A percentile compares a stretch with the other conserved stretches of the same genome.
Evolutionary conservation across 805 yeast species (phyloP).

Genomic region (Sugiyamaella qingdaonensis): DNA sequence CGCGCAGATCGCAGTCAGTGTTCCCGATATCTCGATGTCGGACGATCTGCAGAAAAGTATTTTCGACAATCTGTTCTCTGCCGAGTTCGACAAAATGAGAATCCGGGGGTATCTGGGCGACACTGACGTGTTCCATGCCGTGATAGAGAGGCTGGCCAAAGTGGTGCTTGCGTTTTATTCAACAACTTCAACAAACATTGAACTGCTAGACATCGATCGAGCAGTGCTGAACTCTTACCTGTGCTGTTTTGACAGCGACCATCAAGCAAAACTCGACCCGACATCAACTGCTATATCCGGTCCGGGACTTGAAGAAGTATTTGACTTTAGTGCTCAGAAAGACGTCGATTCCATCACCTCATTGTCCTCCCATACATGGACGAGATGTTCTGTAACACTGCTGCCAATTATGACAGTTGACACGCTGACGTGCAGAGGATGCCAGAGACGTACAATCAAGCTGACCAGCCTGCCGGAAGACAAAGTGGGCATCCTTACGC

Average conservation of each 20-base stretch:
- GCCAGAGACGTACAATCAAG: constrained; percentile 21
- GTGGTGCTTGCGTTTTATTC: not conserved
- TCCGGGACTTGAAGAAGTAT: constrained; percentile 19
- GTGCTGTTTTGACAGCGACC: not conserved
- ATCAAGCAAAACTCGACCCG: not conserved
- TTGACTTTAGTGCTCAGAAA: constrained; percentile 18
- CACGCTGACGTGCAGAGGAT: constrained; percentile 27
- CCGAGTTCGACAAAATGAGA: constrained; percentile 12
- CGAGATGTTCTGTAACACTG: constrained; percentile 33
- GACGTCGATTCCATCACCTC: constrained; percentile 21
- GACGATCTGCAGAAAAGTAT: not conserved
- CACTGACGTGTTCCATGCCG: not conserved
- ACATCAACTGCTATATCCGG: constrained; percentile 11
- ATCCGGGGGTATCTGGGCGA: constrained; percentile 9
- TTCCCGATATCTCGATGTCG: not conserved
- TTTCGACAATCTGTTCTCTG: constrained; percentile 1
- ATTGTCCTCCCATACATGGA: constrained; percentile 30
- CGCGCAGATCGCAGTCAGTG: too few species aligned
- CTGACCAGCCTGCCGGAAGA: constrained; percentile 7
- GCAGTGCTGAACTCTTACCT: not conserved
- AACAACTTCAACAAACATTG: not conserved
- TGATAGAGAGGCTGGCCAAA: not conserved
- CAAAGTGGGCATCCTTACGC: constrained; percentile 10
- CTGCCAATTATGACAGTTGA: constrained; percentile 30
- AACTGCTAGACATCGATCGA: not conserved